Evolutionary conservation across 805 yeast species (phyloP).

Genomic region (Suhomyces sp.): DNA sequence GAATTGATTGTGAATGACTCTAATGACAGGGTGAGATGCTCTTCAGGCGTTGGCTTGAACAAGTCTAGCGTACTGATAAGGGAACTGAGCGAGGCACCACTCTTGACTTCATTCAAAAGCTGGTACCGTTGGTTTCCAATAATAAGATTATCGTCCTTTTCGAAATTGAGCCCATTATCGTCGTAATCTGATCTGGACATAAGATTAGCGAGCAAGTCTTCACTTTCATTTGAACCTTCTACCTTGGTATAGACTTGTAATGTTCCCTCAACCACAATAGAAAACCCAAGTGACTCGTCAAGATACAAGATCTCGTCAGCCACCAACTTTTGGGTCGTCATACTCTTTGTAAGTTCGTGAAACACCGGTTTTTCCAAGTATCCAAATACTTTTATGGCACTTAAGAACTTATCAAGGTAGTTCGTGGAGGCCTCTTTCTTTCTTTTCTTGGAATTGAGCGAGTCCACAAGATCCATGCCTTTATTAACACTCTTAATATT

Average conservation of each 20-base stretch:
- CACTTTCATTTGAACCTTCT: not conserved
- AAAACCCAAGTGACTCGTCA: constrained; percentile 77
- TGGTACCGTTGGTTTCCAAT: constrained; percentile 66
- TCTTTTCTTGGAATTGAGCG: constrained; percentile 20
- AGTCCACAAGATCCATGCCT: constrained; percentile 47
- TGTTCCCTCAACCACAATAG: constrained; percentile 89
- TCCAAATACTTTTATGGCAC: constrained; percentile 92
- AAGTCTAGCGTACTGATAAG: constrained; percentile 75
- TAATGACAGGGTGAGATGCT: not conserved
- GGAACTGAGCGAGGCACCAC: constrained; percentile 83
- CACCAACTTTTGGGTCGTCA: constrained; percentile 82
- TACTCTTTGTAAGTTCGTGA: constrained; percentile 86
- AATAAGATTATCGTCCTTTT: constrained; percentile 40
- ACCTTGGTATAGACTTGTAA: constrained; percentile 72
- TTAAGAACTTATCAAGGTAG: constrained; percentile 82
- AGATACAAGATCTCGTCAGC: constrained; percentile 73
- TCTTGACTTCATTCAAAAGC: constrained; percentile 71
- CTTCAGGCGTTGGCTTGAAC: constrained; percentile 37
- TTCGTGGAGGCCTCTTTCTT: constrained; percentile 43
- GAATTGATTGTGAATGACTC: not conserved
- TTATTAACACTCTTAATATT: constrained; percentile 31
- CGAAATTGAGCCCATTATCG: constrained; percentile 22
- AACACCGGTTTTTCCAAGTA: constrained; percentile 87
- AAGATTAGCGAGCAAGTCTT: not conserved
- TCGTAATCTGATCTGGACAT: not conserved